Base-by-base conservation (phyloP, 1,284 basidiomycete genomes). In the Filobasidium uniguttulatum region DNA sequence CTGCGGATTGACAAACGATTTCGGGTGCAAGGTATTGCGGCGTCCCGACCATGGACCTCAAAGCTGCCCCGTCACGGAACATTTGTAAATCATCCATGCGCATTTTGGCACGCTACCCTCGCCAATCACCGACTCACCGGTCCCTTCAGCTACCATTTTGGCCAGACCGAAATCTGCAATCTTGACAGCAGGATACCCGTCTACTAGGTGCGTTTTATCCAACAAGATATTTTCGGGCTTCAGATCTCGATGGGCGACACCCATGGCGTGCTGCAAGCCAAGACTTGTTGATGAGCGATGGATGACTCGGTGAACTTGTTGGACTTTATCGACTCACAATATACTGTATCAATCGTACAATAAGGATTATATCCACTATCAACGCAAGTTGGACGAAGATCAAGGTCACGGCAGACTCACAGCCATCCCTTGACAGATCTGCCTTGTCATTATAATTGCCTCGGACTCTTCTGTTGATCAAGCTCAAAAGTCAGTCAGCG, bases 111-210 rank as follows among this genome's bases (percentile, higher is more conserved):
- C 9, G 10, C 31, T 33, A n/a, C 10, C 31, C 31, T 33, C n/a
- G 31, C 9, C 31, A 10, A 33, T 33, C 10, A 33, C 10, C 31
- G n/a, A n/a, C 10, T 43, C 26, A 43, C 40, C 40, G 8, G 40
- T 43, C 25, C 40, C 40, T 19, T 43, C 40, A 12, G 29, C 40
- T 17, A 43, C 40, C 50, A 82, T 80, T 64, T 94, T 94, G 0
- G 90, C 89, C 12, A 94, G 76, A 5, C 90, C 90, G 63, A 93
- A 94, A 66, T 93, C 90, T 2, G 89, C 89, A 23, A 94, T 81
- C 48, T 68, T 69, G 47, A 66, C 56, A 12, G 53, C 60, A 1
- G 57, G 57, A 1, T 57, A 56, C 3, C 50, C 44, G 23, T 59
- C 58, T 5, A 60, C 60, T 3, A 71, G 52, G 7, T 70, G 62